Base-by-base conservation (phyloP, 2,329 filamentous ascomycete species). In the Ophiobolus disseminans region DNA sequence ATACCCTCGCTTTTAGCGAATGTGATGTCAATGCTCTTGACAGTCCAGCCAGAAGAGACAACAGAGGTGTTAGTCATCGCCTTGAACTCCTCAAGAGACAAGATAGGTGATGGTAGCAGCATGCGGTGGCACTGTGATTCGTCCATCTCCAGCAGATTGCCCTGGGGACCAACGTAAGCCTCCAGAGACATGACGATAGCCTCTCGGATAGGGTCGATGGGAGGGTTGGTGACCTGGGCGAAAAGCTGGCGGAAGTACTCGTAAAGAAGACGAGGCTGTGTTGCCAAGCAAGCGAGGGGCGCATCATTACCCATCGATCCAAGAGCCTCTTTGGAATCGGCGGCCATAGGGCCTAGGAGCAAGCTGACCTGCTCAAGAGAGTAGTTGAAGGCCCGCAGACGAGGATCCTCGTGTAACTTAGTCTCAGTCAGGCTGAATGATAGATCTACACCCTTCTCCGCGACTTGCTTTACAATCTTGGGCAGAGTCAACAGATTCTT, bases 221-320 rank as follows among this genome's bases (percentile, higher is more conserved):
- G 93, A 61, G 93, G 93, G 75, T 97, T 97, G 54, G 93, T 97
- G 73, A 97, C 93, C 78, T 97, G 93, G 8, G 93, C 93, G 73
- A 97, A 97, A 34, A 97, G 86, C 79, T 97, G 90, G 55, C 93
- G 87, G 87, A 97, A 97, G 78, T 97, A 97, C 75, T 97, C 93
- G 74, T 90, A 96, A 16, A 97, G 83, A 44, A 96, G 81, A 62
- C 92, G 89, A 61, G 93, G 91, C 55, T 92, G 89, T 58, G 89
- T 84, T n/a, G 93, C 89, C 70, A 97, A 81, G 74, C 91, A 96
- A 43, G 93, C 93, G 57, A 97, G 80, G 34, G 93, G 93, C 35
- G 90, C 90, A 79, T 97, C 93, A 70, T 97, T 97, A 65, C 93
- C 93, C 93, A 97, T 97, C 50, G 93, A 97, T 31, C 93, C 93